Evolutionary conservation across 2,329 filamentous ascomycete genomes (phyloP), one percentile per base, ranked within the genome.

Genomic region (Trichoderma arundinaceum): DNA sequence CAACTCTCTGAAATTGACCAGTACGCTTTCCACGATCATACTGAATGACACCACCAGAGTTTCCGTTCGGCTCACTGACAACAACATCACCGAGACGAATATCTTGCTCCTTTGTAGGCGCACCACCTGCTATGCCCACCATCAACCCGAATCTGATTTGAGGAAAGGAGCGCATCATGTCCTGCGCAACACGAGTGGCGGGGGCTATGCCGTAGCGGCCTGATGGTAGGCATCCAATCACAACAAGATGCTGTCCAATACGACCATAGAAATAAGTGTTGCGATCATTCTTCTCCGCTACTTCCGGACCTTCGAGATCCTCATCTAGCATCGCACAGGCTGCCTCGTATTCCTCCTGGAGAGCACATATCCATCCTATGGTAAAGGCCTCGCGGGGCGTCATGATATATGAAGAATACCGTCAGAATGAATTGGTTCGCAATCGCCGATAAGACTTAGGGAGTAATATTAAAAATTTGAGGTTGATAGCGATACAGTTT

Each of bases 221-320:
- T 1, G 32, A 2, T 22, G 69, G 69, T 0, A 71, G 65, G 41
- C 68, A 70, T 5, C 63, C 60, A 4, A 67, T 68, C 1, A 71
- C 69, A 2, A 71, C 48, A 15, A 60, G 49, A 17, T 71, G 69
- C 1, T 32, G 10, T 1, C 32, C 61, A 7, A 71, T 67, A 0
- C n/a, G 46, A 7, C 70, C 70, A 1, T 71, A 49, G 5, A 38
- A 41, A 22, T 71, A 70, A 10, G 51, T 35, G 9, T 64, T 64
- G 52, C 6, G 17, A 41, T 69, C 68, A 12, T 15, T 48, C 1
- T 4, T n/a, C 9, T 49, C 57, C n/a, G 17, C 13, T 12, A 15
- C 7, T 41, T 51, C 46, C 7, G 58, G 58, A 12, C 58, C 58
- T 9, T 32, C 58, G 7, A 61, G 6, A 0, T 61, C 46, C 19